Base-by-base conservation (phyloP, 805 yeast genomes). In the Lachancea lanzarotensis region DNA sequence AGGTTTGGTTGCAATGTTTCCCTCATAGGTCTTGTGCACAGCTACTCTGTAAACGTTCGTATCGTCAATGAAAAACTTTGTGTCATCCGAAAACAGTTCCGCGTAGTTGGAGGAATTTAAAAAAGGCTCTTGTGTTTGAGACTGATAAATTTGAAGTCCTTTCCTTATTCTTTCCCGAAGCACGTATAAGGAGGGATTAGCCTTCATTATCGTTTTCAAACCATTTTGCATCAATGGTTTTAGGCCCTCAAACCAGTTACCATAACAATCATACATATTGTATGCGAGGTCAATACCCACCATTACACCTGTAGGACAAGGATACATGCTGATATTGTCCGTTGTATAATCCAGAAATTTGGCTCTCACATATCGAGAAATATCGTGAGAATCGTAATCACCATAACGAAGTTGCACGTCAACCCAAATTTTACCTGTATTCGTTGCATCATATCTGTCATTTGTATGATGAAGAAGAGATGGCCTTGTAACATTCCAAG, bases 331-430 rank as follows among this genome's bases (percentile, higher is more conserved):
- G 3, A 84, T 72, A 50, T 79, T 83, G 62, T 93, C 98, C 1
- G 87, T 77, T 2, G 97, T 91, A 57, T 93, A 93, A 57, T 93
- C 98, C 57, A 93, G 68, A 62, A 81, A 93, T 61, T 93, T 93
- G 6, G 97, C 90, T 44, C 97, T 72, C 1, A 95, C 85, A 60
- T 93, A 93, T 52, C 97, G 78, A 0, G 96, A 84, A 40, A 93
- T 89, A 62, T 93, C 98, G 61, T 93, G 98, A 3, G 97, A 87
- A 63, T 93, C 99, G 63, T 87, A 93, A 63, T 93, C 99, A 54
- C 99, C 98, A 60, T 91, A 93, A 44, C 98, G 72, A 45, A 93
- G 69, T 63, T 93, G 99, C 18, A 93, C 85, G 70, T 93, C 99
- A 47, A 93, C 68, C 98, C 98, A 93, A 66, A 81, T 84, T 62